phyloP scores from a whole-genome alignment of 2,329 filamentous ascomycete genomes.

The Madurella mycetomatis region DNA sequence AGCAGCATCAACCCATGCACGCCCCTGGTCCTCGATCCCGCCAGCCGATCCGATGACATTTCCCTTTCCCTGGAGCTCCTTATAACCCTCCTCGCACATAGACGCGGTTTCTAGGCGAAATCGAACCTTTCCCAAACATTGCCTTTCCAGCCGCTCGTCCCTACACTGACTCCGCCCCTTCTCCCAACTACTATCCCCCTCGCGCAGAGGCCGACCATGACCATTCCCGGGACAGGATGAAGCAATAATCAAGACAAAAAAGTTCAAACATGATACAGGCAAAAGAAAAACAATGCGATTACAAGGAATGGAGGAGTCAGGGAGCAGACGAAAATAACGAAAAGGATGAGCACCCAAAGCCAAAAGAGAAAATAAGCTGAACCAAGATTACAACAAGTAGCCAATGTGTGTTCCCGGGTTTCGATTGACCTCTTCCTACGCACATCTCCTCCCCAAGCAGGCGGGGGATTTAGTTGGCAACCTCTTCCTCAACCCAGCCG shows the following conservation, averaged over 20 bases:
- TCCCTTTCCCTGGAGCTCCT: neutral
- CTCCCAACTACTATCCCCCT: neutral
- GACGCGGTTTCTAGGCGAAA: too few species aligned
- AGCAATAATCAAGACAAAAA: constrained; percentile 4
- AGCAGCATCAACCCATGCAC: neutral
- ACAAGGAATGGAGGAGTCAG: constrained; percentile 1
- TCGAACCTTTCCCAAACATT: neutral
- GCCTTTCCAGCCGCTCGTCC: neutral
- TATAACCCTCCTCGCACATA: neutral
- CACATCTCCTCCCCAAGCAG: neutral
- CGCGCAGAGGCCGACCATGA: neutral
- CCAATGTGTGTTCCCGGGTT: constrained; percentile 7
- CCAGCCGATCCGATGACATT: constrained; percentile 6
- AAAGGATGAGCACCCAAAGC: neutral
- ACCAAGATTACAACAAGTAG: constrained; percentile 17
- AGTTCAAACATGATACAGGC: constrained; percentile 3
- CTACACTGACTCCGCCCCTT: neutral
- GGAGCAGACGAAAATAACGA: neutral
- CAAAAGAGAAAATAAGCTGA: neutral
- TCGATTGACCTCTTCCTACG: constrained; percentile 1
- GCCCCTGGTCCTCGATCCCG: neutral
- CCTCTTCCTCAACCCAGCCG: constrained; percentile 65
- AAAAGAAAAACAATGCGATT: neutral
- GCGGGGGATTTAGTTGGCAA: constrained; percentile 45
- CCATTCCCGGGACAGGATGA: constrained; percentile 12